A percentile compares a stretch with the other conserved stretches of the same genome.
Evolutionary conservation across 2,329 filamentous ascomycete genomes (phyloP).

Genomic region (Nemania bipapillata): DNA sequence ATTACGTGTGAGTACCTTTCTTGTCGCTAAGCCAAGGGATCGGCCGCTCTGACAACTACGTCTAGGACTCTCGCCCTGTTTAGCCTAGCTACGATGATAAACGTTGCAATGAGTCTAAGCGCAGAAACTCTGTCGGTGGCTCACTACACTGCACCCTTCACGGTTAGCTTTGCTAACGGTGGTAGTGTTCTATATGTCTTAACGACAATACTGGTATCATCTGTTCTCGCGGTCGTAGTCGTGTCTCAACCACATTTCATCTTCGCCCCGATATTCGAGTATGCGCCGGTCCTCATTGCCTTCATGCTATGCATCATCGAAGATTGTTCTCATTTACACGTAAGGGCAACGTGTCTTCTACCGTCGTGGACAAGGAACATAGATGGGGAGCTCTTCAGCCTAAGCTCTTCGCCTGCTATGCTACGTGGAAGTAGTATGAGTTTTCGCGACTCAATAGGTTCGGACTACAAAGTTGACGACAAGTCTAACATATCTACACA

Average conservation of each 20-base stretch:
- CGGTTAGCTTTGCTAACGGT: conserved; percentile 11
- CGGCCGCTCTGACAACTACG: conserved; percentile 29
- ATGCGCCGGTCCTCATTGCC: conserved; percentile 25
- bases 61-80: conserved; percentile 39
- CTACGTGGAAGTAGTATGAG: conserved; percentile 7
- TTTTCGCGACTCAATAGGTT: conserved; percentile 3
- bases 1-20: conserved; percentile 39
- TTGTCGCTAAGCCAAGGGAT: not conserved
- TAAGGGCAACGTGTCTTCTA: not conserved
- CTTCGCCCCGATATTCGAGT: conserved; percentile 11
- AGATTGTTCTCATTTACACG: conserved; percentile 24
- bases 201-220: conserved; percentile 13
- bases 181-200: conserved; percentile 26
- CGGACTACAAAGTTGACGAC: conserved; percentile 8
- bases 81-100: conserved; percentile 22
- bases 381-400: not conserved
- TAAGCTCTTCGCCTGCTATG: not conserved
- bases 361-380: conserved; percentile 15
- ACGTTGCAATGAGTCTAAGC: conserved; percentile 36
- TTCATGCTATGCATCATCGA: conserved; percentile 32
- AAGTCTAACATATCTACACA: conserved; percentile 4
- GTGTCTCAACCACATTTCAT: conserved; percentile 12
- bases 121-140: conserved; percentile 34
- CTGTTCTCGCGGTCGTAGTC: conserved; percentile 10
- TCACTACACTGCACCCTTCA: not conserved